phyloP scores from a whole-genome alignment of 176 grass and related monocot genomes.

The Urochloa ruziziensis region DNA sequence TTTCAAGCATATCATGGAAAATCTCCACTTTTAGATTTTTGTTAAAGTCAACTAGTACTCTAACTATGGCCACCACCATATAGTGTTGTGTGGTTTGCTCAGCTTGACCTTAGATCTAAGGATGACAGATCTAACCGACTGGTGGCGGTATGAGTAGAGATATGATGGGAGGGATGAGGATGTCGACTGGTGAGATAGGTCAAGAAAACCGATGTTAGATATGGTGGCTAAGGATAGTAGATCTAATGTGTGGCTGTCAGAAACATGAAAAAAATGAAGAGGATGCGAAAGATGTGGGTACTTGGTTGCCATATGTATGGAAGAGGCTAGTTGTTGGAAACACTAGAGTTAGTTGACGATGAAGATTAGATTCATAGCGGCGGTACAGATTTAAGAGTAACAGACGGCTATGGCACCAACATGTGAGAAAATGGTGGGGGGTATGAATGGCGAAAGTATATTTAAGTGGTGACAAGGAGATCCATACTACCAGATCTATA shows the following conservation, averaged over 20 bases:
- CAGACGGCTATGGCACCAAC: not conserved
- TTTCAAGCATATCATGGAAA: not conserved
- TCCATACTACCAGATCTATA: not conserved
- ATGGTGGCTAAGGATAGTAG: not conserved
- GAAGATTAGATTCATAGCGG: not conserved
- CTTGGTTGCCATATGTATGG: accelerated
- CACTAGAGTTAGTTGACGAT: no score
- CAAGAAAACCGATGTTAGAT: not conserved
- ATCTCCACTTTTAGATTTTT: not conserved
- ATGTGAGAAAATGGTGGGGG: not conserved
- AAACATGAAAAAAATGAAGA: not conserved
- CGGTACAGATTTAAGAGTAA: not conserved
- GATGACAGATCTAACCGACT: no score
- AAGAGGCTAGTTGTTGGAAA: not conserved
- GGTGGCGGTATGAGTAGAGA: not conserved
- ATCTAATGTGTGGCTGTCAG: not conserved
- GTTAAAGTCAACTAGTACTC: not conserved
- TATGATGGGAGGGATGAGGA: not conserved
- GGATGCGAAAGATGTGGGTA: not conserved
- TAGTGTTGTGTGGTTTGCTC: not conserved
- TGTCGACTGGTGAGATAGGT: not conserved
- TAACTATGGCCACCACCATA: accelerated
- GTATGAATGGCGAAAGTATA: accelerated
- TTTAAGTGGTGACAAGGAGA: not conserved
- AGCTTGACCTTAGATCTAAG: not conserved